Conservation (phyloP, 73 alveolate genomes). For the Paramecium biaurelia region DNA sequence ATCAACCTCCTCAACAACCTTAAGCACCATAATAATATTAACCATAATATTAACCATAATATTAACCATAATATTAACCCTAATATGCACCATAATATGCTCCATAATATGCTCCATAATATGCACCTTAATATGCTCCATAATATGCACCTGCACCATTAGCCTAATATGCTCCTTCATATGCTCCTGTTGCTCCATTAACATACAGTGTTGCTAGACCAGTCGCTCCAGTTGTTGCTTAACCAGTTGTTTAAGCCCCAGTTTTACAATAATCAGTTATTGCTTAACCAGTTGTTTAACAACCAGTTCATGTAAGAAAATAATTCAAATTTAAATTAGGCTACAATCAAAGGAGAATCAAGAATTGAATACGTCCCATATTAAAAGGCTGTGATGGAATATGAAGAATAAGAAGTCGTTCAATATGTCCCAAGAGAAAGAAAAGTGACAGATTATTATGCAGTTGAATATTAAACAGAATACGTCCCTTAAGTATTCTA, state of each 20-base stretch:
- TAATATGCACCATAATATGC: neutral
- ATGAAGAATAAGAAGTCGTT: conserved; percentile 52
- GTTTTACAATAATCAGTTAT: neutral
- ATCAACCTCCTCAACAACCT: neutral
- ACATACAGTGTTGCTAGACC: conserved; percentile 42
- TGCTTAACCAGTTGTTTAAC: neutral
- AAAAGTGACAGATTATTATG: conserved; percentile 62
- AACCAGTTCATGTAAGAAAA: neutral
- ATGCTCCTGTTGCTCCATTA: conserved; percentile 35
- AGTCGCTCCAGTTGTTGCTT: conserved; percentile 8
- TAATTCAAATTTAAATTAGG: neutral
- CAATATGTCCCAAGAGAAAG: conserved; percentile 65
- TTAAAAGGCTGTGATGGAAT: conserved; percentile 56
- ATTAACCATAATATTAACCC: neutral
- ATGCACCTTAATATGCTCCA: neutral
- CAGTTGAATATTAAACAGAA: conserved; percentile 62
- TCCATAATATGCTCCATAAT: neutral
- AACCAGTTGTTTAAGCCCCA: neutral
- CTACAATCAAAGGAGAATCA: conserved; percentile 61
- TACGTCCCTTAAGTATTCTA: conserved; percentile 59
- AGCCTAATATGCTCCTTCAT: neutral
- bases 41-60: neutral
- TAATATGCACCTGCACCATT: neutral
- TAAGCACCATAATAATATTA: neutral
- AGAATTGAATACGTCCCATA: conserved; percentile 64